Evolutionary conservation across 495 filamentous ascomycete genomes (phyloP).

Genomic region (Polyplosphaeria fusca): DNA sequence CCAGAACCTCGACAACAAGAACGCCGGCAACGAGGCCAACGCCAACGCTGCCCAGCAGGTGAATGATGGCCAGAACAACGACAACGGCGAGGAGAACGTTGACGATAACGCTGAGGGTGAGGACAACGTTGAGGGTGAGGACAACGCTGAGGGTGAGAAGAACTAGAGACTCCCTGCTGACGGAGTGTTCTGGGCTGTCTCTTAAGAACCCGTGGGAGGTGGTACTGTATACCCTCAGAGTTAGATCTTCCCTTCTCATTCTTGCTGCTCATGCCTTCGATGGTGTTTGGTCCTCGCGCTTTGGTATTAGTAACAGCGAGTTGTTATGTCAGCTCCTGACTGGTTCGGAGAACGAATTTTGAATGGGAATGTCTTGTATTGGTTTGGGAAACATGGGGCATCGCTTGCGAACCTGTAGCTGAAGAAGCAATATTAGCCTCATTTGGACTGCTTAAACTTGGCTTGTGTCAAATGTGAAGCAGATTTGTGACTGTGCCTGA

Average conservation of each 20-base stretch:
- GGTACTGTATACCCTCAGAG: not conserved
- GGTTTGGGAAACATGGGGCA: not conserved
- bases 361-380: not conserved
- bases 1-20: constrained; percentile 6
- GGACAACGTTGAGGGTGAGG: not conserved
- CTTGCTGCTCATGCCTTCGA: not conserved
- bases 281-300: not conserved
- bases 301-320: not conserved
- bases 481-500: too few species aligned
- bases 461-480: too few species aligned
- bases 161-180: not conserved
- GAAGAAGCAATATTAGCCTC: too few species aligned
- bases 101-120: not conserved
- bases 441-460: too few species aligned
- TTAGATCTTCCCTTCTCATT: not conserved
- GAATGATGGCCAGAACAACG: not conserved
- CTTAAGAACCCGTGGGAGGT: not conserved
- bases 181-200: not conserved
- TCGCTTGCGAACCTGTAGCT: too few species aligned
- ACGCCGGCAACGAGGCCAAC: constrained; percentile 16
- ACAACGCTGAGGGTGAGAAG: not conserved
- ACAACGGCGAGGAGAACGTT: not conserved
- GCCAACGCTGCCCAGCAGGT: not conserved
- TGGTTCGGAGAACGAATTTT: constrained; percentile 21
- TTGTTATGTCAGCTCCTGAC: constrained; percentile 21